Evolutionary conservation across 1,139 yeast genomes (phyloP).

Genomic region (Yamadazyma triangularis): DNA sequence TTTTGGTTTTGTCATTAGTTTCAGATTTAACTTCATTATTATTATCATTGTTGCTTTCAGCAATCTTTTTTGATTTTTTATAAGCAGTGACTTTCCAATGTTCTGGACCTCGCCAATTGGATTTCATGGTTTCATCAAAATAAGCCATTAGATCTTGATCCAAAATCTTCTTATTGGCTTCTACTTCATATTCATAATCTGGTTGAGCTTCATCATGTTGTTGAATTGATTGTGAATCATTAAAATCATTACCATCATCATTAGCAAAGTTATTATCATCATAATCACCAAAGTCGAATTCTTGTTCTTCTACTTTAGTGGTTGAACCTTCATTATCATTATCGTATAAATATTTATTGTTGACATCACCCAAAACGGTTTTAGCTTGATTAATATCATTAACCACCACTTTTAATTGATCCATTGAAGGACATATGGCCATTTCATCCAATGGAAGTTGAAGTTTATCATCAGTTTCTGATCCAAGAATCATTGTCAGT

Average conservation of each 20-base stretch:
- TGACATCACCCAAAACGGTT: constrained; percentile 46
- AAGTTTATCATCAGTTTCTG: constrained; percentile 22
- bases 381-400: constrained; percentile 57
- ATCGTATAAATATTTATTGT: constrained; percentile 22
- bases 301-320: constrained; percentile 13
- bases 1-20: constrained; percentile 6
- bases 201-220: constrained; percentile 3
- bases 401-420: constrained; percentile 52
- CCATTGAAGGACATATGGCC: constrained; percentile 61
- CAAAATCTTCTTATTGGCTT: constrained; percentile 32
- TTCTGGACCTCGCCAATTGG: constrained; percentile 88
- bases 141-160: constrained; percentile 74
- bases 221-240: constrained; percentile 14
- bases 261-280: constrained; percentile 35
- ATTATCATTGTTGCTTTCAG: constrained; percentile 8
- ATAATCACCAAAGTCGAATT: constrained; percentile 20
- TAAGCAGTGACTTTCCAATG: constrained; percentile 83
- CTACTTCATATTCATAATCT: constrained; percentile 13
- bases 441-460: constrained; percentile 37
- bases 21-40: constrained; percentile 5
- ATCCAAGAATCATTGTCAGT: constrained; percentile 18
- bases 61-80: constrained; percentile 23
- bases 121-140: constrained; percentile 65
- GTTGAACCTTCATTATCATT: constrained; percentile 11
- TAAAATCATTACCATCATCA: constrained; percentile 16